Conservation (phyloP, 73 alveolate genomes). For the Tetrahymena thermophila region DNA sequence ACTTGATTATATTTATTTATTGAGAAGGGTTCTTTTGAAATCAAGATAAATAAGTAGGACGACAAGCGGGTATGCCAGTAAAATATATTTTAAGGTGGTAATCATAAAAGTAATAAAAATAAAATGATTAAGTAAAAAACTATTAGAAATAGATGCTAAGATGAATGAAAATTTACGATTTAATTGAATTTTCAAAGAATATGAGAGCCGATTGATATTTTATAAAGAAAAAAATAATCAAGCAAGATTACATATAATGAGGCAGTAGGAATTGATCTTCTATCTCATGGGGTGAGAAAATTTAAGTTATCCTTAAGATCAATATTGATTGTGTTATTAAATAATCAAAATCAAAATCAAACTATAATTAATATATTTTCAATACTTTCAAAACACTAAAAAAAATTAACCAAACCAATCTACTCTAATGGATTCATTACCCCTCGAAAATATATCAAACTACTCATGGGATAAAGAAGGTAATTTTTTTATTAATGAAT, state of each 20-base stretch:
- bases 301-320: not conserved
- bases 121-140: not conserved
- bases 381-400: not conserved
- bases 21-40: not conserved
- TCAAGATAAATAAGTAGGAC: not conserved
- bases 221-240: not conserved
- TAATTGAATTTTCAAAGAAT: not conserved
- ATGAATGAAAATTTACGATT: not conserved
- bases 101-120: not conserved
- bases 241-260: not conserved
- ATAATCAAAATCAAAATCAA: not conserved
- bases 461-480: not conserved
- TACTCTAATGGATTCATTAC: not conserved
- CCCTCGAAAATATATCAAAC: not conserved
- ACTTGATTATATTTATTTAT: not conserved
- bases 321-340: not conserved
- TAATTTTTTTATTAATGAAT: not conserved
- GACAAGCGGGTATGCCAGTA: not conserved
- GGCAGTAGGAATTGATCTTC: not conserved
- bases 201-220: not conserved
- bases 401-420: not conserved
- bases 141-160: not conserved
- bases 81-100: not conserved
- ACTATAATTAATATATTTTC: not conserved
- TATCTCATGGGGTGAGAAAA: not conserved